Percentiles rank a stretch among this genome's conserved stretches.
These are phyloP conservation scores for Trypanosoma boissoni DNA, from an alignment of 208 protist genomes.

Conservation along the genomic window DNA sequence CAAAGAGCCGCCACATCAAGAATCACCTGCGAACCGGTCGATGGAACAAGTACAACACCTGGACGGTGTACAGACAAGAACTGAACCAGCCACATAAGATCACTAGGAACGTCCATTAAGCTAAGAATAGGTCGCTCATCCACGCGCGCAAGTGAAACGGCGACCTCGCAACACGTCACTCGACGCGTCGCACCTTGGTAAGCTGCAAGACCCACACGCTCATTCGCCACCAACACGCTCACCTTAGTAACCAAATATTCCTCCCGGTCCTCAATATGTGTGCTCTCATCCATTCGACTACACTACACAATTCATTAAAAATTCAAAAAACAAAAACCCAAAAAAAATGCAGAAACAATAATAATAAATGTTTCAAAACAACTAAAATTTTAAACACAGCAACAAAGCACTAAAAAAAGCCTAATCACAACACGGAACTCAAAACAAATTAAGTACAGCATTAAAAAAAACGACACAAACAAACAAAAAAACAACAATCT, in stretches of 20 bases:
- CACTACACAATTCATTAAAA: slow-evolving; percentile 5
- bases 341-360: slow-evolving; percentile 5
- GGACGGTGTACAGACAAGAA: slow-evolving; percentile 10
- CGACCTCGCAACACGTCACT: slow-evolving; percentile 38
- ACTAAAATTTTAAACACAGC: slow-evolving; percentile 12
- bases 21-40: slow-evolving; percentile 20
- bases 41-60: slow-evolving; percentile 16
- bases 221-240: slow-evolving; percentile 23
- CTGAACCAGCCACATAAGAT: slow-evolving; percentile 26
- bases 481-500: slow-evolving; percentile 17
- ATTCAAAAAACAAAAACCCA: slow-evolving; percentile 25
- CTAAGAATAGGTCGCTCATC: slow-evolving; percentile 16
- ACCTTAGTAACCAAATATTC: slow-evolving; percentile 32
- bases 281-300: no score
- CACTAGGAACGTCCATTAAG: slow-evolving; percentile 25
- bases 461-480: background rate
- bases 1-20: slow-evolving; percentile 26
- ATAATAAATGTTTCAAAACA: slow-evolving; percentile 4
- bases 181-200: slow-evolving; percentile 34
- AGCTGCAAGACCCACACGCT: slow-evolving; percentile 34
- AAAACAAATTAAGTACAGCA: background rate
- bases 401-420: slow-evolving; percentile 1
- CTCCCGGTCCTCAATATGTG: slow-evolving; percentile 19
- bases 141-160: background rate
- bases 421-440: slow-evolving; percentile 1